Conservation (phyloP, 2,329 filamentous ascomycete species). For the Ophiostoma pallidulum region DNA sequence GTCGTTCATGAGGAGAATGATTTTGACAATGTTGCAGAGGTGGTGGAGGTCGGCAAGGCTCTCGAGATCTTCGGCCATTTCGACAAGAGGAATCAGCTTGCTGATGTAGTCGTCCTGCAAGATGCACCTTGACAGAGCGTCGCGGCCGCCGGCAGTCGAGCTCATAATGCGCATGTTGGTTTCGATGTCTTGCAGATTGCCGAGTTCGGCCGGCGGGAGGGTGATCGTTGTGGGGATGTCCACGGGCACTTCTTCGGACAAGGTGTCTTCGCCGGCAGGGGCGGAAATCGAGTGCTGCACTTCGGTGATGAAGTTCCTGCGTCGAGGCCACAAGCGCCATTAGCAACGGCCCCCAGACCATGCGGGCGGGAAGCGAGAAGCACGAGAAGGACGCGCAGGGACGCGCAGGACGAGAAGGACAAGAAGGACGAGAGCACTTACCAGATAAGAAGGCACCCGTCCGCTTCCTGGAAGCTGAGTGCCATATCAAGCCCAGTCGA, state of each 20-base stretch:
- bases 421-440: slow-evolving; percentile 29
- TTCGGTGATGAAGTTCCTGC: slow-evolving; percentile 81
- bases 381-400: not conserved
- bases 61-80: slow-evolving; percentile 85
- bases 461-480: slow-evolving; percentile 92
- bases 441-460: slow-evolving; percentile 91
- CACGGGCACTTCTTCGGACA: slow-evolving; percentile 76
- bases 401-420: not conserved
- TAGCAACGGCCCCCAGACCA: no score
- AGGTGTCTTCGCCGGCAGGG: slow-evolving; percentile 59
- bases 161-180: slow-evolving; percentile 72
- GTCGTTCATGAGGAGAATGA: slow-evolving; percentile 87
- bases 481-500: slow-evolving; percentile 87
- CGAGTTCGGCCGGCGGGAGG: slow-evolving; percentile 71
- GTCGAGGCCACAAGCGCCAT: no score
- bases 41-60: slow-evolving; percentile 78
- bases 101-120: slow-evolving; percentile 77
- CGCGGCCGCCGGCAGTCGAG: slow-evolving; percentile 63
- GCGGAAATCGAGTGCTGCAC: slow-evolving; percentile 62
- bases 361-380: not conserved
- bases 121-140: slow-evolving; percentile 80
- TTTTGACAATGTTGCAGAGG: slow-evolving; percentile 97
- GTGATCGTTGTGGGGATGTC: slow-evolving; percentile 62
- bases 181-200: slow-evolving; percentile 76
- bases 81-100: slow-evolving; percentile 77